Conservation (phyloP, 208 protist species). For the Trypanosoma avium region DNA sequence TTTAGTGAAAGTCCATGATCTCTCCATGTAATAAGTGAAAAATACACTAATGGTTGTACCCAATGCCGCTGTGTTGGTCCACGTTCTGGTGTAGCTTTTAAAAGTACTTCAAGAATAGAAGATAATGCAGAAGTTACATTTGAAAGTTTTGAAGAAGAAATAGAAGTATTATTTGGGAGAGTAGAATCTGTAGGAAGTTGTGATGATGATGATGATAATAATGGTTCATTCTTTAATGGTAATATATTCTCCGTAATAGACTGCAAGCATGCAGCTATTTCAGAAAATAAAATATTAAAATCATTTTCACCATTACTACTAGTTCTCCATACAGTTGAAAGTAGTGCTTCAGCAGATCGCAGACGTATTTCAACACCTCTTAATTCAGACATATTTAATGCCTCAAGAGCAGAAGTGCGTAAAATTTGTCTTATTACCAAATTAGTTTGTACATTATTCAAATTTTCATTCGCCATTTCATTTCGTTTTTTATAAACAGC, state of each 20-base stretch:
- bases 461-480: not conserved
- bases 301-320: not conserved
- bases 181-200: not conserved
- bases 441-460: not conserved
- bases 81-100: constrained; percentile 17
- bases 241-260: constrained; percentile 22
- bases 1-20: constrained; percentile 17
- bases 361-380: constrained; percentile 16
- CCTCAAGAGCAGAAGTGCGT: constrained; percentile 4
- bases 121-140: not conserved
- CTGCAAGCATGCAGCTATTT: constrained; percentile 12
- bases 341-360: constrained; percentile 12
- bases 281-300: not conserved
- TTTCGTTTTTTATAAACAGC: not conserved
- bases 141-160: constrained; percentile 1
- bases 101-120: constrained; percentile 22
- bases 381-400: constrained; percentile 9
- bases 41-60: constrained; percentile 20
- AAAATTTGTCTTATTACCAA: not conserved
- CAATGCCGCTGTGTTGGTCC: constrained; percentile 8
- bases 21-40: constrained; percentile 17
- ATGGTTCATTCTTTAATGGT: constrained; percentile 9
- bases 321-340: constrained; percentile 13
- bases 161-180: not conserved
- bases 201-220: not conserved